Percentiles rank a stretch among this genome's conserved stretches.
phyloP scores from a whole-genome alignment of 192 early-diverging fungal genomes.

The Kickxella alabastrina region DNA sequence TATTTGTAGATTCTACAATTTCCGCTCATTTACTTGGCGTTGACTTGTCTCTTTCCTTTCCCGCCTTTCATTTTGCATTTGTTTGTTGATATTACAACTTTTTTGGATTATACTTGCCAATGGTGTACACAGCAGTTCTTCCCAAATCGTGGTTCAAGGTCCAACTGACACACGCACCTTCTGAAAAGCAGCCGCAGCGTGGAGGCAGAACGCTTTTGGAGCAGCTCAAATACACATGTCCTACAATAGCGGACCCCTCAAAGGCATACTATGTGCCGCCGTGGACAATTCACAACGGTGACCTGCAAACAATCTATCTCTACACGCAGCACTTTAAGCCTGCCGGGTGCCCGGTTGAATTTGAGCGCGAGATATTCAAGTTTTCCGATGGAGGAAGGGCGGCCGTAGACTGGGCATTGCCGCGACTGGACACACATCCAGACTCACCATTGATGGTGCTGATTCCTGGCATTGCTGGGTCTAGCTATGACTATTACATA shows the following conservation, averaged over 20 bases:
- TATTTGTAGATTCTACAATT: no score
- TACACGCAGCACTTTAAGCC: slow-evolving; percentile 51
- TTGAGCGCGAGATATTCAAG: slow-evolving; percentile 46
- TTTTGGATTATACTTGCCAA: neutral
- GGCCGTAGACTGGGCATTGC: slow-evolving; percentile 43
- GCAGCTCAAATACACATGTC: slow-evolving; percentile 47
- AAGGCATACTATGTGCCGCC: slow-evolving; percentile 65
- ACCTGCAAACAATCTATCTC: slow-evolving; percentile 69
- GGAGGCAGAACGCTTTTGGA: slow-evolving; percentile 17
- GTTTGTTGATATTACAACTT: neutral
- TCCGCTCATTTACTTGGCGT: no score
- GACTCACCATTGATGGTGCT: slow-evolving; percentile 35
- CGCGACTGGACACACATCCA: slow-evolving; percentile 2
- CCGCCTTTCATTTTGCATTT: neutral
- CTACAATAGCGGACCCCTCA: slow-evolving; percentile 51
- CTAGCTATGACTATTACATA: slow-evolving; percentile 46
- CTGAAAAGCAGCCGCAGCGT: slow-evolving; percentile 37
- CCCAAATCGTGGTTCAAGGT: slow-evolving; percentile 40
- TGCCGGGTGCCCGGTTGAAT: slow-evolving; percentile 34
- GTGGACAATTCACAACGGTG: slow-evolving; percentile 65
- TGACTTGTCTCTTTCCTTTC: slow-evolving; percentile 2
- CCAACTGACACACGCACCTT: slow-evolving; percentile 33
- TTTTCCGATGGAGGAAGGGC: slow-evolving; percentile 47
- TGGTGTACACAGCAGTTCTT: slow-evolving; percentile 27
- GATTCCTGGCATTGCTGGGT: slow-evolving; percentile 41